Evolutionary conservation across 1,139 yeast genomes (phyloP).

Genomic region (Torulaspora globosa): DNA sequence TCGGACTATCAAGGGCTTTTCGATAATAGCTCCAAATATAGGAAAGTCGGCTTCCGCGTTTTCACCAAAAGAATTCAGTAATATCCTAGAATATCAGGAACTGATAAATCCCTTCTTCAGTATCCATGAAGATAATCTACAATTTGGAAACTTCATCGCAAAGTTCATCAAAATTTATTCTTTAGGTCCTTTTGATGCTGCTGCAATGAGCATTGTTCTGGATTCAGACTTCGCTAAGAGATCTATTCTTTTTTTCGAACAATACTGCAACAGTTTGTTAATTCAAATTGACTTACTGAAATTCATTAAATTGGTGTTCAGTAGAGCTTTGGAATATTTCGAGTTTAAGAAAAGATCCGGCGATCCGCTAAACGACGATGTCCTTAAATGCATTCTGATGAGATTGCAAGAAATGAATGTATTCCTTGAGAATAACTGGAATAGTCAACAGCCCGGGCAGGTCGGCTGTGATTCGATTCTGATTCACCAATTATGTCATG

Average conservation of each 20-base stretch:
- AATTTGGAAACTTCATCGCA: slow-evolving; percentile 30
- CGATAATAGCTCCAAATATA: slow-evolving; percentile 6
- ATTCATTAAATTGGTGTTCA: slow-evolving; percentile 29
- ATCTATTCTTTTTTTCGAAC: slow-evolving; percentile 25
- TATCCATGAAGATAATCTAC: slow-evolving; percentile 25
- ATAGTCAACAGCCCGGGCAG: slow-evolving; percentile 19
- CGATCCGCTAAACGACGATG: slow-evolving; percentile 3
- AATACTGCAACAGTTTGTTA: slow-evolving; percentile 33
- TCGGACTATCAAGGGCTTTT: slow-evolving; percentile 7
- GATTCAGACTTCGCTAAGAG: slow-evolving; percentile 23
- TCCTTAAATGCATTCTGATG: neutral
- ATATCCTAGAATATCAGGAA: slow-evolving; percentile 11
- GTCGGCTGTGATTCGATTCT: slow-evolving; percentile 37
- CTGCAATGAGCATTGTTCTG: slow-evolving; percentile 21
- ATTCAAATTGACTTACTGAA: slow-evolving; percentile 37
- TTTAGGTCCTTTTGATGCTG: slow-evolving; percentile 20
- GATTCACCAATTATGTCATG: slow-evolving; percentile 34
- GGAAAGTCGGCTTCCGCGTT: neutral
- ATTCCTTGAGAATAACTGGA: slow-evolving; percentile 27
- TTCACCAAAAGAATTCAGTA: neutral
- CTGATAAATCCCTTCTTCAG: slow-evolving; percentile 21
- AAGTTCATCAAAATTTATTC: slow-evolving; percentile 29
- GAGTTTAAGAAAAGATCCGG: neutral
- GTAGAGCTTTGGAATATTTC: slow-evolving; percentile 19
- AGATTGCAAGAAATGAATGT: slow-evolving; percentile 13